Base-by-base conservation (phyloP, 2,329 filamentous ascomycete species). In the Arachnopeziza araneosa region DNA sequence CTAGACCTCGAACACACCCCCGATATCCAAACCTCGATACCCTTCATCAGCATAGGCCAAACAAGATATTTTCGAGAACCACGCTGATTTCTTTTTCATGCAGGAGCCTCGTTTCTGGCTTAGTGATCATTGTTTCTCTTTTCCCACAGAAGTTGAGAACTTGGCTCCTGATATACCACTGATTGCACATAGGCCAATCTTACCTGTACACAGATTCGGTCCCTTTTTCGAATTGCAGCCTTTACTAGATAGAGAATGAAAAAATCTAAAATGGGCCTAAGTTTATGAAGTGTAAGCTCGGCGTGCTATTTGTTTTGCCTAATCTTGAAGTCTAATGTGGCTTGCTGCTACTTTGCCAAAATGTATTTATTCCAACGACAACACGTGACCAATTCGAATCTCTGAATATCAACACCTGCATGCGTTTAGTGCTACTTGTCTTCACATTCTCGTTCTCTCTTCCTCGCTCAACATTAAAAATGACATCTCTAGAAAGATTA, bases 181-280 rank as follows among this genome's bases (percentile, higher is more conserved):
- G 68, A 71, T 70, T 67, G 64, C 66, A 66, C 65, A 69, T 66
- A 69, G 67, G 67, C 56, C 50, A 60, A 52, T 61, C 26, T 66
- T 56, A 63, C 60, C 44, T 63, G 61, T 65, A 63, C 32, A 63
- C 52, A 64, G 50, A 62, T 60, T 32, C 24, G 26, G 23, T n/a
- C 8, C 22, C 14, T 30, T 54, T 17, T 30, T 26, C 24, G 52
- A 17, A 30, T 53, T 48, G 49, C 17, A n/a, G 44, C 26, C 55
- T 19, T 57, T 50, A 44, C 58, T 61, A 60, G 56, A 50, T 61
- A 61, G 60, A 61, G 54, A 65, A 65, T 63, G 50, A 44, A 54
- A 59, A 56, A 30, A 12, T 44, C 36, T 17, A 6, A 17, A 44
- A 44, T 2, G 2, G 12, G 36, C 17, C 36, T 44, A 3, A 14